phyloP scores from a whole-genome alignment of 345 rosid genomes.

The Lenwebbia sp. region DNA sequence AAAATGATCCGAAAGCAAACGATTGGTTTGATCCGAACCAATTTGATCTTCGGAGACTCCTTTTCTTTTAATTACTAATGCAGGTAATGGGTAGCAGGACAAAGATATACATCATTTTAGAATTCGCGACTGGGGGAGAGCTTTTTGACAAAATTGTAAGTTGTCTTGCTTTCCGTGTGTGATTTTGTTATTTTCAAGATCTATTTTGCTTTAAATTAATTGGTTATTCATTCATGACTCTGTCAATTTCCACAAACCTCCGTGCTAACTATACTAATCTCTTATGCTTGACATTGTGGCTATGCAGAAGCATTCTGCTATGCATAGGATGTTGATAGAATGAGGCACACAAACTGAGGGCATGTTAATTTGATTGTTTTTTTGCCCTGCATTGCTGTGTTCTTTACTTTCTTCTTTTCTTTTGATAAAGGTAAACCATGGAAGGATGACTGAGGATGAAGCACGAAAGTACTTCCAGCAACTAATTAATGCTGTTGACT shows the following conservation, averaged over 20 bases:
- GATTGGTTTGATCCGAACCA: not conserved
- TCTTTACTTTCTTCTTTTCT: not conserved
- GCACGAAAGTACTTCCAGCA: slow-evolving; percentile 93
- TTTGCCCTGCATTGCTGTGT: not conserved
- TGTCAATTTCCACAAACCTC: not conserved
- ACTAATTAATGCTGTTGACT: slow-evolving; percentile 85
- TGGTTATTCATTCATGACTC: not conserved
- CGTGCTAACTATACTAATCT: not conserved
- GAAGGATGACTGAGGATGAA: slow-evolving; percentile 82
- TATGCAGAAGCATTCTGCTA: not conserved
- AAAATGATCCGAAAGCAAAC: not conserved
- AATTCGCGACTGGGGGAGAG: slow-evolving; percentile 75
- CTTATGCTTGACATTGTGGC: not conserved
- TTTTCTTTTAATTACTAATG: not conserved
- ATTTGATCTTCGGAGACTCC: not conserved
- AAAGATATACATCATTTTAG: slow-evolving; percentile 59
- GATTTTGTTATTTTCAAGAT: not conserved
- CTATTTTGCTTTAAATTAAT: not conserved
- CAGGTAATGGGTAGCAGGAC: slow-evolving; percentile 77
- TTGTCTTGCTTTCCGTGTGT: not conserved
- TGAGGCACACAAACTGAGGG: not conserved
- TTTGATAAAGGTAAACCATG: slow-evolving; percentile 60
- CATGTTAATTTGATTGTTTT: not conserved
- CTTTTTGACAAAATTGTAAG: slow-evolving; percentile 78
- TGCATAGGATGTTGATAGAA: not conserved